Evolutionary conservation across 192 early-diverging fungal genomes (phyloP).

Genomic region (Physocladia obscura): DNA sequence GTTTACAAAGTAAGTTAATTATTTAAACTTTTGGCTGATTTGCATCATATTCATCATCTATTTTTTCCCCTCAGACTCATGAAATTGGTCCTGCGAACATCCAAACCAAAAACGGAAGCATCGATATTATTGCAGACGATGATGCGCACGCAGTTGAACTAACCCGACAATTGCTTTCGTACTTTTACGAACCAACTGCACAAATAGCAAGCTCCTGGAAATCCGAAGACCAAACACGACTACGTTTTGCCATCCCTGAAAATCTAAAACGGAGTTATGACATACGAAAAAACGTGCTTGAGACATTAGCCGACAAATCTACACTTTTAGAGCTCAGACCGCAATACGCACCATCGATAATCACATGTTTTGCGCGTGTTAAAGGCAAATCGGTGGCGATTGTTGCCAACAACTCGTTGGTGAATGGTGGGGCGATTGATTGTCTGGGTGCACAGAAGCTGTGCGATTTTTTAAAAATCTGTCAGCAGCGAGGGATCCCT

Average conservation of each 20-base stretch:
- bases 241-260: conserved; percentile 11
- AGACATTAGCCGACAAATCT: background rate
- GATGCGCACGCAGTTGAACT: background rate
- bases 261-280: conserved; percentile 9
- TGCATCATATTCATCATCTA: background rate
- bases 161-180: conserved; percentile 2
- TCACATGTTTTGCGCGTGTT: conserved; percentile 26
- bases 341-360: conserved; percentile 5
- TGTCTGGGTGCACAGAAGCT: conserved; percentile 3
- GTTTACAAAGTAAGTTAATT: background rate
- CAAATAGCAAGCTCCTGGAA: background rate
- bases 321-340: conserved; percentile 1
- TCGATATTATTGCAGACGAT: conserved; percentile 7
- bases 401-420: conserved; percentile 27
- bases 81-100: conserved; percentile 30
- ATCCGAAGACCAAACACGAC: background rate
- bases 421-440: conserved; percentile 29
- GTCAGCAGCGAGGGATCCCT: conserved; percentile 20
- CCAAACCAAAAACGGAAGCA: conserved; percentile 16
- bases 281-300: conserved; percentile 3
- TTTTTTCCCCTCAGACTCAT: background rate
- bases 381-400: conserved; percentile 20
- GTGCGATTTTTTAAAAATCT: conserved; percentile 17
- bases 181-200: background rate
- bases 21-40: too few species aligned